phyloP scores from a whole-genome alignment of 345 rosid genomes.

The Pistacia integerrima region DNA sequence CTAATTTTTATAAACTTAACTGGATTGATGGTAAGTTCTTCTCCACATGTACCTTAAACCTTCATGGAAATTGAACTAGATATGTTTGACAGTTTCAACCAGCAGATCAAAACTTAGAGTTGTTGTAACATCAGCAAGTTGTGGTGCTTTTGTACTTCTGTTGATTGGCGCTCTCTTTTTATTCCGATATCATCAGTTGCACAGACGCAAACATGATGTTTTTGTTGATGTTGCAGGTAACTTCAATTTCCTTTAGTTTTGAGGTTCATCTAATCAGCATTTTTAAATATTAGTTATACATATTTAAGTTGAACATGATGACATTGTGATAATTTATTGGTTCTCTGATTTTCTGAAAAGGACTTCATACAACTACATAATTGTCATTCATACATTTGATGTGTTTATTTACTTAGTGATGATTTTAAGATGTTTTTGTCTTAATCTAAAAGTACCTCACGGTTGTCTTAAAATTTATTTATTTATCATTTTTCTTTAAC shows the following conservation, averaged over 20 bases:
- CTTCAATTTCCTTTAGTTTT: constrained; percentile 11
- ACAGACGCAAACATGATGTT: constrained; percentile 44
- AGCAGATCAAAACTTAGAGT: constrained; percentile 60
- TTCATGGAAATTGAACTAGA: neutral
- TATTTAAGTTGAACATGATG: neutral
- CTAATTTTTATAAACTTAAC: neutral
- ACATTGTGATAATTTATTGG: neutral
- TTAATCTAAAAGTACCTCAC: too few species aligned
- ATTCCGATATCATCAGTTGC: constrained; percentile 46
- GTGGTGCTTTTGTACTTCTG: constrained; percentile 57
- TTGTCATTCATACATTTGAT: neutral
- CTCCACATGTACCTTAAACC: neutral
- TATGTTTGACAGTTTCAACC: constrained; percentile 49
- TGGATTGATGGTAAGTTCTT: neutral
- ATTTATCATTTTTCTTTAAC: too few species aligned
- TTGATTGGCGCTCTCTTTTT: constrained; percentile 48
- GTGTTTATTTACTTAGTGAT: too few species aligned
- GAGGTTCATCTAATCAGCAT: neutral
- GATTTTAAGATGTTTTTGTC: too few species aligned
- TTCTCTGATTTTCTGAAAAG: neutral
- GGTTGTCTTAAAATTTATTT: too few species aligned
- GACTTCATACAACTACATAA: neutral
- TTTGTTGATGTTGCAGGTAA: constrained; percentile 84
- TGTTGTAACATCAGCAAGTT: constrained; percentile 48
- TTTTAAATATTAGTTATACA: neutral